Evolutionary conservation across 805 yeast species (phyloP), one percentile per base, ranked within the genome.

Genomic region (Candida saitoana): DNA sequence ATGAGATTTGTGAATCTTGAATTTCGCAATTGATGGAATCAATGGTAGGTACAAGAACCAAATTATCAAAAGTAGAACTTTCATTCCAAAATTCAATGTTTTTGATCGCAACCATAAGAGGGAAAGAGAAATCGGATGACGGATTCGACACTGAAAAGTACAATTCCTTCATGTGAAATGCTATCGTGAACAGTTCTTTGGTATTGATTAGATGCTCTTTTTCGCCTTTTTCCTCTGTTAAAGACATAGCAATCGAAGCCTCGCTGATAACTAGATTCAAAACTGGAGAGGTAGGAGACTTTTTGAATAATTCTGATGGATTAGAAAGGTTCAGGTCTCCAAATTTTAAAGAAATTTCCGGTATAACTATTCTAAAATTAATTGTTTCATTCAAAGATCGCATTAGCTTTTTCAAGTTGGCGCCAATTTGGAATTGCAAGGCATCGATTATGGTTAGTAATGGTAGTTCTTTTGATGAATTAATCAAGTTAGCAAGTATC

Each of bases 361-460:
- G 84, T 3, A 77, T 50, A 1, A 74, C 71, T 5, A 82, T 42
- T 24, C 83, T 63, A 8, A 76, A 11, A 44, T 74, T 79, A 18
- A 56, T 52, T 4, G 71, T 65, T n/a, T 57, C 49, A 1, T 71
- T 61, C 0, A 59, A 48, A 1, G 65, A 60, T 3, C 50, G 42
- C 35, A 73, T 52, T 17, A 63, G 56, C 5, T 39, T 39, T 18
- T 67, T 61, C 18, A 86, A 57, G 6, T 65, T 61, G 25, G 61
- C 58, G 9, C 86, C 68, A 2, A 84, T 75, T 7, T 77, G 76
- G 14, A 77, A 57, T 45, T 90, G 95, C 12, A 88, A 60, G 14
- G 58, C 57, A 57, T 90, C 96, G 50, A 89, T 63, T 4, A 79
- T 66, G 9, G 71, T 66, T 7, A 71, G 72, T 25, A 80, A 55